Evolutionary conservation across 1,284 basidiomycete genomes (phyloP).

Genomic region (Sporisorium sorghi): DNA sequence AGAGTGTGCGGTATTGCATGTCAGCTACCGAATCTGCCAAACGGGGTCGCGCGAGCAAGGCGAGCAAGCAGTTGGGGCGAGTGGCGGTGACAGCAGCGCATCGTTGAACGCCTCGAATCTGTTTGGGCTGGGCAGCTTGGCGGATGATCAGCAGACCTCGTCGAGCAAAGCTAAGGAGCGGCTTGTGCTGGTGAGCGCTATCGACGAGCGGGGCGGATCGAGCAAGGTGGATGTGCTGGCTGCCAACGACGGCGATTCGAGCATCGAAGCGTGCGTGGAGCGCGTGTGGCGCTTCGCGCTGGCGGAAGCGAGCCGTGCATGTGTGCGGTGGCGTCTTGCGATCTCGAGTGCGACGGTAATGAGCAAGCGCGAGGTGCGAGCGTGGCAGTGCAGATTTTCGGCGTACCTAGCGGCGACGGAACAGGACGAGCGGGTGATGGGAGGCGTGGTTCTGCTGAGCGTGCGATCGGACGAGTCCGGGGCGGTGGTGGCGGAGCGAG

Average conservation of each 20-base stretch:
- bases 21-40: conserved; percentile 33
- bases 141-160: not conserved
- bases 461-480: conserved; percentile 29
- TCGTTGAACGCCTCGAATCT: not conserved
- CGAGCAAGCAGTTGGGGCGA: not conserved
- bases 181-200: conserved; percentile 40
- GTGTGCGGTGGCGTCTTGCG: conserved; percentile 45
- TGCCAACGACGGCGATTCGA: conserved; percentile 6
- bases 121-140: conserved; percentile 3
- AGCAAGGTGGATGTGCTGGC: conserved; percentile 25
- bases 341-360: conserved; percentile 35
- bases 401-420: conserved; percentile 11
- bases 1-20: conserved; percentile 44
- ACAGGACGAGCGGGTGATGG: conserved; percentile 13
- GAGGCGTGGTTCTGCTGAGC: conserved; percentile 24
- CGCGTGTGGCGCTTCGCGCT: conserved; percentile 46
- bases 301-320: conserved; percentile 39
- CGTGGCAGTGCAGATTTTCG: conserved; percentile 27
- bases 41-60: not conserved
- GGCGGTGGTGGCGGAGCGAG: conserved; percentile 17
- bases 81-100: not conserved
- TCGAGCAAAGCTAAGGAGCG: not conserved
- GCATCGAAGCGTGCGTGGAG: conserved; percentile 32
- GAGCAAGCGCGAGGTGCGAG: conserved; percentile 22
- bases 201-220: conserved; percentile 50